A percentile compares a stretch with the other conserved stretches of the same genome.
phyloP scores from a whole-genome alignment of 2,329 filamentous ascomycete genomes.

The Xylariaceae sp. region DNA sequence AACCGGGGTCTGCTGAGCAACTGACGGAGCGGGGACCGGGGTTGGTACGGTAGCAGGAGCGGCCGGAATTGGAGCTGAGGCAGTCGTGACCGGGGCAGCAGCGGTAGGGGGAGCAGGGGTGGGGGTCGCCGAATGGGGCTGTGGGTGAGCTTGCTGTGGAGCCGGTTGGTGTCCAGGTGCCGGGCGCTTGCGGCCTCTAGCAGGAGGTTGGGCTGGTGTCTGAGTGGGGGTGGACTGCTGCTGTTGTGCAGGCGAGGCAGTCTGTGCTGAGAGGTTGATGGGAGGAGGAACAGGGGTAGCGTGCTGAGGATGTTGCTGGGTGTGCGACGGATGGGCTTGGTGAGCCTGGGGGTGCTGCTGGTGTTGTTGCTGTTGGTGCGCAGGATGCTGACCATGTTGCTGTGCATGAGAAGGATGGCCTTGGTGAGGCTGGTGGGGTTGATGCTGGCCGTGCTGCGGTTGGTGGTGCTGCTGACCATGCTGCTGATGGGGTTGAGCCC shows the following conservation, averaged over 20 bases:
- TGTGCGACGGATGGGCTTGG: conserved; percentile 33
- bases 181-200: conserved; percentile 34
- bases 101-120: conserved; percentile 25
- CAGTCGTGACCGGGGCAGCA: conserved; percentile 33
- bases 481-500: conserved; percentile 34
- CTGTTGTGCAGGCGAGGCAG: conserved; percentile 30
- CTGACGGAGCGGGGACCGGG: conserved; percentile 34
- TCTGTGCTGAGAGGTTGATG: conserved; percentile 33
- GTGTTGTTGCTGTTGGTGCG: conserved; percentile 30
- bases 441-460: conserved; percentile 35
- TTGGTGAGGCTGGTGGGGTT: conserved; percentile 30
- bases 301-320: conserved; percentile 34
- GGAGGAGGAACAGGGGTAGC: conserved; percentile 34
- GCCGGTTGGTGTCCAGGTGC: conserved; percentile 28
- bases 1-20: conserved; percentile 30
- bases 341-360: conserved; percentile 36
- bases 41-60: conserved; percentile 37
- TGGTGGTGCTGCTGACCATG: conserved; percentile 30
- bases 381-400: conserved; percentile 33
- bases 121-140: conserved; percentile 22
- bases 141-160: conserved; percentile 19
- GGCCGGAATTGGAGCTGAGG: conserved; percentile 26
- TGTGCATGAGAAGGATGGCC: conserved; percentile 35
- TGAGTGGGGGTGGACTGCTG: conserved; percentile 35
- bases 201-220: conserved; percentile 30